Evolutionary conservation across 306 rosid species (phyloP), one percentile per base, ranked within the genome.

Genomic region (Ochetophila trinervis): DNA sequence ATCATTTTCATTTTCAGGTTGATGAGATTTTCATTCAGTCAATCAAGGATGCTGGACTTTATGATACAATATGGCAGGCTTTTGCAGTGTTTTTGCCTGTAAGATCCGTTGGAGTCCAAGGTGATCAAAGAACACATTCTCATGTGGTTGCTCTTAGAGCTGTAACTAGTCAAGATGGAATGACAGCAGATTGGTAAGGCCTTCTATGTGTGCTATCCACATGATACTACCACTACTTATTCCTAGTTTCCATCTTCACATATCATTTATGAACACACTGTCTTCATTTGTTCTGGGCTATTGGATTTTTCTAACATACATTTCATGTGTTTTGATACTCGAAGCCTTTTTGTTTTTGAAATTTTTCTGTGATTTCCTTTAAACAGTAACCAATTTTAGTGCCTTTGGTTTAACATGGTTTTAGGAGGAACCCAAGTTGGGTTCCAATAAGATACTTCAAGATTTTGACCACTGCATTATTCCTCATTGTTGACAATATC

Each of bases 161-260:
- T 62, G 97, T 93, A 54, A 93, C 99, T 6, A 93, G 99, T 81
- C 94, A 93, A 73, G 98, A 93, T 78, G 98, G 97, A 79, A 93
- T 93, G 98, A 93, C 98, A 3, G 97, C 98, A 45, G 97, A 84
- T 66, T 93, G 98, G 98, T 90, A 86, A 70, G 80, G 80, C 52
- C 66, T 78, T 70, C 59, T 51, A 66, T 50, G 34, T 57, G 21
- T 68, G 42, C 49, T 40, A 24, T 37, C 14, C 22, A 36, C 32
- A 40, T 75, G 45, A 14, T 61, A 15, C 62, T 63, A 35, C 50
- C 44, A 40, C 11, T 40, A 12, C 10, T 50, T 3, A 2, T 18
- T 50, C 54, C 54, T 0, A 15, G 54, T 50, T 6, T n/a, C 20
- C 54, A 50, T 18, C 21, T 6, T 50, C 9, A 15, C 21, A 0